phyloP scores from a whole-genome alignment of 176 grass and related monocot genomes.

The Bromus sterilis region DNA sequence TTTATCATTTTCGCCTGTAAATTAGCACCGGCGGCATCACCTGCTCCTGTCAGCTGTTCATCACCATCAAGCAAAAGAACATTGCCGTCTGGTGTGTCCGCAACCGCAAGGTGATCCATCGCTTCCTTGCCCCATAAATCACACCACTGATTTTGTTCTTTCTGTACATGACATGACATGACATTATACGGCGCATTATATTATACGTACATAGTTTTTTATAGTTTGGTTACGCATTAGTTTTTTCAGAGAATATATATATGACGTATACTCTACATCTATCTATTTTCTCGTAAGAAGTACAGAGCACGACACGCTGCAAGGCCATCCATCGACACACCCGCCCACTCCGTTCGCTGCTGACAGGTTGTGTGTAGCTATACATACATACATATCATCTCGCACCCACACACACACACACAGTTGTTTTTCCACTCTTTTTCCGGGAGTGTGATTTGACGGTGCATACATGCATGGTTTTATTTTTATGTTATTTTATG shows the following conservation, averaged over 20 bases:
- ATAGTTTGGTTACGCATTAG: no score
- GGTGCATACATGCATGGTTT: conserved; percentile 7
- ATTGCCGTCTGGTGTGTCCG: not conserved
- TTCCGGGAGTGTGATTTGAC: conserved; percentile 22
- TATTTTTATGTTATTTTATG: no score
- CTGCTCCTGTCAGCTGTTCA: not conserved
- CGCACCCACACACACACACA: not conserved
- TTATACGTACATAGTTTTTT: no score
- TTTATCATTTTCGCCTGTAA: not conserved
- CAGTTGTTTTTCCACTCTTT: not conserved
- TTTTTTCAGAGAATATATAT: no score
- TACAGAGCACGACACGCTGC: not conserved
- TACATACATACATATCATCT: not conserved
- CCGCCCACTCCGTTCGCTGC: not conserved
- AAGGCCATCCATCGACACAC: not conserved
- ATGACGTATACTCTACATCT: no score
- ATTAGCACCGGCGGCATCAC: not conserved
- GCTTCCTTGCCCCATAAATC: not conserved
- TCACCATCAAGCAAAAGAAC: no score
- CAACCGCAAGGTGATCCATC: not conserved
- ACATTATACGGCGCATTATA: no score
- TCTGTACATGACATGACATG: not conserved
- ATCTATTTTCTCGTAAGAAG: no score
- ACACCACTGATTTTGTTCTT: not conserved
- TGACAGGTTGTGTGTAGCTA: not conserved